Evolutionary conservation across 1,284 basidiomycete genomes (phyloP).

Genomic region (Trichosporon sp.): DNA sequence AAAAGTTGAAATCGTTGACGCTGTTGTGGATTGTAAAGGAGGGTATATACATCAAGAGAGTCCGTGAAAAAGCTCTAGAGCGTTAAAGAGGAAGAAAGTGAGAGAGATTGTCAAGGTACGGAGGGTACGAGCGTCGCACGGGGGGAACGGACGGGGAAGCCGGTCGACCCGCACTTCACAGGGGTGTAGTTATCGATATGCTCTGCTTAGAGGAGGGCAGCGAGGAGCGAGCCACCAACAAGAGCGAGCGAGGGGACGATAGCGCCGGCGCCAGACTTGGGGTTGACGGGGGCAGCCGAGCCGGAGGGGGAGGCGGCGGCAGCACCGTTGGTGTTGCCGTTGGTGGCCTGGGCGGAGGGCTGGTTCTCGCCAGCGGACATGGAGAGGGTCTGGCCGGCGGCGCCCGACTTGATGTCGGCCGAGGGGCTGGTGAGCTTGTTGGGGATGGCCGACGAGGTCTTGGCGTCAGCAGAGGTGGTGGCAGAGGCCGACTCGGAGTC

Average conservation of each 20-base stretch:
- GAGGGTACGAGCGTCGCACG: background rate
- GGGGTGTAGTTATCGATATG: background rate
- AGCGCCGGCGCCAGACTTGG: conserved; percentile 21
- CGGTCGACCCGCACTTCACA: background rate
- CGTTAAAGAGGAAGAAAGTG: background rate
- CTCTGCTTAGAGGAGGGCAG: conserved; percentile 26
- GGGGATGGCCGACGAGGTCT: conserved; percentile 6
- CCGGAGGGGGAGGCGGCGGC: conserved; percentile 22
- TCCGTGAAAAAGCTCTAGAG: conserved; percentile 4
- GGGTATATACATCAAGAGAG: conserved; percentile 11
- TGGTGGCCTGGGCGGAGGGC: background rate
- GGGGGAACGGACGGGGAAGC: too few species aligned
- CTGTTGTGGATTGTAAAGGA: background rate
- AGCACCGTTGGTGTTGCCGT: background rate
- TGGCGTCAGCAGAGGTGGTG: conserved; percentile 22
- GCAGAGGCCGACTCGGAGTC: conserved; percentile 22
- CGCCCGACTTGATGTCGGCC: conserved; percentile 4
- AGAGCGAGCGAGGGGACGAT: conserved; percentile 31
- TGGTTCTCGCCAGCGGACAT: conserved; percentile 14
- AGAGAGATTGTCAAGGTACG: background rate
- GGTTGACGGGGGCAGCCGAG: background rate
- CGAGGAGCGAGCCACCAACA: conserved; percentile 25
- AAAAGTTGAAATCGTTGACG: background rate
- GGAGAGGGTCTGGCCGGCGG: conserved; percentile 11
- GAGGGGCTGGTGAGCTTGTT: conserved; percentile 7